phyloP scores from a whole-genome alignment of 2,329 filamentous ascomycete species.

The Rutstroemia sp. region DNA sequence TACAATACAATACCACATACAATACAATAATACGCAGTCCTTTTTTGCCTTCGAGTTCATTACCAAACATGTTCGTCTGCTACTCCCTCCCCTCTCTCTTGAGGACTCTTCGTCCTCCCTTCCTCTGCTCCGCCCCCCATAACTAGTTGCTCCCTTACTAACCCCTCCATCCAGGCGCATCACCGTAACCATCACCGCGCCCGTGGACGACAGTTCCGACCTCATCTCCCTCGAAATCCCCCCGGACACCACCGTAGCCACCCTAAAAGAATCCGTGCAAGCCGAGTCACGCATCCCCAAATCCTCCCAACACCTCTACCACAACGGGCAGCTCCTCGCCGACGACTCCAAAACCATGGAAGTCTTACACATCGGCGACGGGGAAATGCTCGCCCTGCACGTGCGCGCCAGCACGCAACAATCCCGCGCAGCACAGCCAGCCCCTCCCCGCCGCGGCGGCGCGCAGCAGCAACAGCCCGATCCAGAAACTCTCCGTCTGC shows the following conservation, averaged over 20 bases:
- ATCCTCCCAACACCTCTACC: slow-evolving; percentile 74
- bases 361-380: slow-evolving; percentile 72
- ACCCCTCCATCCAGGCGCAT: slow-evolving; percentile 56
- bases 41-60: too few species aligned
- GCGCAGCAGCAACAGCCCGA: slow-evolving; percentile 45
- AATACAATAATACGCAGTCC: neutral
- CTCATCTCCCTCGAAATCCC: slow-evolving; percentile 78
- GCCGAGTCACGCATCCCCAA: slow-evolving; percentile 71
- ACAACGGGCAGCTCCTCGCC: slow-evolving; percentile 75
- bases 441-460: slow-evolving; percentile 4
- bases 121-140: slow-evolving; percentile 11
- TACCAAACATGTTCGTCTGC: slow-evolving; percentile 2
- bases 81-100: neutral
- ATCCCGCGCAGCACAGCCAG: slow-evolving; percentile 32
- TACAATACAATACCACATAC: neutral
- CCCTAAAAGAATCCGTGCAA: slow-evolving; percentile 82
- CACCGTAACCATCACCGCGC: slow-evolving; percentile 76
- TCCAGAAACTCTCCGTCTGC: slow-evolving; percentile 74
- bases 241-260: slow-evolving; percentile 72
- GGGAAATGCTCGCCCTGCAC: slow-evolving; percentile 87
- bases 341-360: slow-evolving; percentile 76
- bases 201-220: slow-evolving; percentile 54
- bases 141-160: slow-evolving; percentile 9
- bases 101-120: neutral
- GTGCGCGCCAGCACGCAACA: slow-evolving; percentile 46